phyloP scores from a whole-genome alignment of 2,329 filamentous ascomycete genomes.

The Colletotrichum liaoningense region DNA sequence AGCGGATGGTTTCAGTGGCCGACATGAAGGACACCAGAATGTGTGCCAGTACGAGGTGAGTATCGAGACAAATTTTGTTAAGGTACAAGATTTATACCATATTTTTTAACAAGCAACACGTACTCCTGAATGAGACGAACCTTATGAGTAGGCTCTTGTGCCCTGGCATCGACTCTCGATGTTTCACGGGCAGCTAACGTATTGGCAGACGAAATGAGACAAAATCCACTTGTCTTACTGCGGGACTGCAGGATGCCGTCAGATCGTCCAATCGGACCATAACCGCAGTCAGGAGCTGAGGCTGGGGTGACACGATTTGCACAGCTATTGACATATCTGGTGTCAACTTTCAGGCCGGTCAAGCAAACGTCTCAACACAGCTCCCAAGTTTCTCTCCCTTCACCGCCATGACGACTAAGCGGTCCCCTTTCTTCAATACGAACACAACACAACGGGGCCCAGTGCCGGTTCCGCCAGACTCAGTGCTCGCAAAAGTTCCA shows the following conservation, averaged over 20 bases:
- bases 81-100: too few relatives aligned
- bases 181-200: background rate
- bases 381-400: background rate
- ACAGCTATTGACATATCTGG: background rate
- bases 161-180: background rate
- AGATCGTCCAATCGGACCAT: background rate
- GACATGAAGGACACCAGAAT: background rate
- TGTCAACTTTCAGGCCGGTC: background rate
- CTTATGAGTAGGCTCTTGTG: background rate
- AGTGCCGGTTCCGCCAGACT: background rate
- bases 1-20: too few relatives aligned
- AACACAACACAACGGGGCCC: too few relatives aligned
- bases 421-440: background rate
- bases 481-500: constrained; percentile 44
- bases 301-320: background rate
- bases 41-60: background rate
- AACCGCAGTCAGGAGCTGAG: background rate
- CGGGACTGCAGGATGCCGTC: background rate
- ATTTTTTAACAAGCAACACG: too few relatives aligned
- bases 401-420: background rate
- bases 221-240: background rate
- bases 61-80: too few relatives aligned
- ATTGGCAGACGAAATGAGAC: background rate
- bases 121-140: background rate
- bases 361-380: background rate